Evolutionary conservation across 2,329 filamentous ascomycete genomes (phyloP).

Genomic region (Rhinocladiella mackenziei): DNA sequence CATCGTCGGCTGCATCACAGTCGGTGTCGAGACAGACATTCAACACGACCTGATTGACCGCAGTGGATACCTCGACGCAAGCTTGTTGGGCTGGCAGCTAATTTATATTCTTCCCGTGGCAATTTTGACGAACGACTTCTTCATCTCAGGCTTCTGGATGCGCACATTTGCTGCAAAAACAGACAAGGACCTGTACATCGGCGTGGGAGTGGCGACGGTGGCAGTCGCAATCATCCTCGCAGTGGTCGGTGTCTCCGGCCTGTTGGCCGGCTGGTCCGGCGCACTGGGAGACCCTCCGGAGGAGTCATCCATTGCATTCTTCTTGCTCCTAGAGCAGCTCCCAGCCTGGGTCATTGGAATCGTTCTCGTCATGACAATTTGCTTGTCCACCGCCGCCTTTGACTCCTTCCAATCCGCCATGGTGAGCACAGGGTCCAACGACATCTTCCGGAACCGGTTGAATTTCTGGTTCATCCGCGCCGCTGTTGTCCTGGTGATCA

Average conservation of each 20-base stretch:
- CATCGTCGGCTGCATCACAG: slow-evolving; percentile 70
- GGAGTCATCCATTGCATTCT: slow-evolving; percentile 67
- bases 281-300: slow-evolving; percentile 60
- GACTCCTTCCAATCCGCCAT: slow-evolving; percentile 78
- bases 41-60: slow-evolving; percentile 63
- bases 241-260: slow-evolving; percentile 67
- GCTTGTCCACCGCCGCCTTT: slow-evolving; percentile 71
- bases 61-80: slow-evolving; percentile 65
- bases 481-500: slow-evolving; percentile 66
- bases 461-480: slow-evolving; percentile 69
- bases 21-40: slow-evolving; percentile 70
- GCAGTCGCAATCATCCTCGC: slow-evolving; percentile 66
- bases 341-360: slow-evolving; percentile 79
- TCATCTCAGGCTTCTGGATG: slow-evolving; percentile 79
- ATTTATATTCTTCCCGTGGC: slow-evolving; percentile 80
- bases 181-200: slow-evolving; percentile 72
- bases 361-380: slow-evolving; percentile 74
- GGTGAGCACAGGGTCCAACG: slow-evolving; percentile 79
- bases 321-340: slow-evolving; percentile 66
- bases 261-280: slow-evolving; percentile 75
- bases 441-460: slow-evolving; percentile 77
- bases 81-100: slow-evolving; percentile 75
- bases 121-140: slow-evolving; percentile 80
- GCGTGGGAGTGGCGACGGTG: slow-evolving; percentile 63
- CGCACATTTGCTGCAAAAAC: slow-evolving; percentile 74